Base-by-base conservation (phyloP, 23 red algal species). In the Chondrus crispus region DNA sequence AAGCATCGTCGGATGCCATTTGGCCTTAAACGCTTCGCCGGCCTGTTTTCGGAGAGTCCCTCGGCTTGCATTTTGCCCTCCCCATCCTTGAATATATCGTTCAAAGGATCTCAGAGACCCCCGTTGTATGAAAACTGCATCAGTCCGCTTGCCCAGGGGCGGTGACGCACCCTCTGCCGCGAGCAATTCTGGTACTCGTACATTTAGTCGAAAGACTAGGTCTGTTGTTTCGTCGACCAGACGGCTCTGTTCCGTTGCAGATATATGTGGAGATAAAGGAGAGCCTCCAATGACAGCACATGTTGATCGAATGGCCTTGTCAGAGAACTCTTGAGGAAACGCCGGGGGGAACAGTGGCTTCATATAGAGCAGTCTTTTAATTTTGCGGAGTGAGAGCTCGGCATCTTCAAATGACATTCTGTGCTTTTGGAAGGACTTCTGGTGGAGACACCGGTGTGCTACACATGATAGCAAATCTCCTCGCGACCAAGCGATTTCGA, bases 281-380 rank as follows among this genome's bases (percentile, higher is more conserved):
- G 81, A 52, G 10, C 81, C 81, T 39, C 81, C 81, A 5, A 85
- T 41, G 26, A 85, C 81, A 4, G 81, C 81, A 58, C 81, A 85
- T 32, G 40, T 69, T 45, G 81, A 39, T 36, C 10, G 45, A 33
- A 9, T 46, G 33, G 81, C 37, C 18, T 43, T 13, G 37, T 70
- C 36, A 32, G 68, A 46, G 60, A 66, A 66, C 35, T 66, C 18
- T 66, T 66, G 0, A 22, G 60, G 60, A 6, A 66, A 32, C 9
- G 60, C 60, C 26, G 60, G 60, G 1, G 60, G 60, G 26, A 32
- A 6, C 5, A 13, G 9, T 19, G 60, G 60, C 26, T 32, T 19
- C 35, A 32, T 6, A 8, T 66, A 9, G 26, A 66, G 18, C 26
- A 32, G 35, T 6, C 26, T 32, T 32, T 66, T 22, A 9, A 66